Evolutionary conservation across 2,329 filamentous ascomycete genomes (phyloP).

Genomic region (Rutstroemia sp.): DNA sequence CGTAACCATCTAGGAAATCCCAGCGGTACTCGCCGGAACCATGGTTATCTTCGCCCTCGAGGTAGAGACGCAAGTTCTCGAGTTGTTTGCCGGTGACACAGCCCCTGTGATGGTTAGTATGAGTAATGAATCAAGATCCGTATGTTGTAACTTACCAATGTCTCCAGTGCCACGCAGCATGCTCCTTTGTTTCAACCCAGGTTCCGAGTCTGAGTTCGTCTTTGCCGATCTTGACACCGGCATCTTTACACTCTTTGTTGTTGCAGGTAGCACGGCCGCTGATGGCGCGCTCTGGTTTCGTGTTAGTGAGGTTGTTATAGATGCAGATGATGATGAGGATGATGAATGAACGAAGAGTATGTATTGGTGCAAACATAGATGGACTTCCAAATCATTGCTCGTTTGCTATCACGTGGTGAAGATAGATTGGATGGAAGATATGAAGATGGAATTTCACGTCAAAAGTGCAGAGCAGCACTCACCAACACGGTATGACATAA

Average conservation of each 20-base stretch:
- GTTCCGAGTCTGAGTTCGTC: slow-evolving; percentile 71
- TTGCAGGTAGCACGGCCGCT: slow-evolving; percentile 69
- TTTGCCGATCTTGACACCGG: slow-evolving; percentile 64
- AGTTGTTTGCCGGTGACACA: slow-evolving; percentile 77
- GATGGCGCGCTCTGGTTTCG: slow-evolving; percentile 56
- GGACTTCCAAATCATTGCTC: no score
- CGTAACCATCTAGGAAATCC: slow-evolving; percentile 52
- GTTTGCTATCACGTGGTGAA: slow-evolving; percentile 24
- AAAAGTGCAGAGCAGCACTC: slow-evolving; percentile 10
- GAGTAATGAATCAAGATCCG: background rate
- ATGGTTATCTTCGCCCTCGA: slow-evolving; percentile 38
- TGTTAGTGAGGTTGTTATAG: background rate
- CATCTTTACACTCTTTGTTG: slow-evolving; percentile 62
- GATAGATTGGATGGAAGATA: background rate
- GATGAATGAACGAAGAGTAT: slow-evolving; percentile 2
- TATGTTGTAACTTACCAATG: slow-evolving; percentile 62
- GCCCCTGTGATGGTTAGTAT: slow-evolving; percentile 51
- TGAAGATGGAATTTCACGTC: slow-evolving; percentile 1
- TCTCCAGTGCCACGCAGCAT: slow-evolving; percentile 67
- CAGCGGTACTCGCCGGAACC: slow-evolving; percentile 39
- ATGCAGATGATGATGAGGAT: no score
- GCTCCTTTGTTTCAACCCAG: slow-evolving; percentile 54
- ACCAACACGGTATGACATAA: slow-evolving; percentile 31
- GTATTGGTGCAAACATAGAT: no score
- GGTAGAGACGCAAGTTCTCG: slow-evolving; percentile 52